Base-by-base conservation (phyloP, 768 basidiomycete genomes). In the Mycena polygramma region DNA sequence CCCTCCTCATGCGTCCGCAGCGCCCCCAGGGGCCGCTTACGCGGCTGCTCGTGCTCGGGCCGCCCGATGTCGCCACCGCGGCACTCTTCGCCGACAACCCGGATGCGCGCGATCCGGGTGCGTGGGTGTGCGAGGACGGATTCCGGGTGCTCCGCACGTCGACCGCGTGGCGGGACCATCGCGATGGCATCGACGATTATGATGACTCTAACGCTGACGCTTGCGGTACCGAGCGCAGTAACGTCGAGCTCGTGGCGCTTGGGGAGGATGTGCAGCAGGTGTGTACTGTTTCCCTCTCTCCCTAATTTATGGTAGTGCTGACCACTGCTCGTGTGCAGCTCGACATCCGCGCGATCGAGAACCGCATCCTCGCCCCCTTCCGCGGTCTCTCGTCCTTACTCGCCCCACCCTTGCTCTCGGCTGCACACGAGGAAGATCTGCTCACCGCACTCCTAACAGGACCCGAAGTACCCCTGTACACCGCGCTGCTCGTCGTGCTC, bases 401-500 rank as follows among this genome's bases (percentile, higher is more conserved):
- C 19, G 59, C 58, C 9, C 64, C 69, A 3, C 63, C 70, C 4
- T 10, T 45, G 22, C 61, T 62, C 20, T 49, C 45, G 0, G 41
- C 57, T 39, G 1, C 26, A 7, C 30, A 57, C 22, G 66, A 62
- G 24, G 37, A 54, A 7, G 63, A 60, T 3, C 70, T 71, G 9
- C 36, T 71, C 1, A 35, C 30, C 5, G 52, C 64, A 0, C 60
- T 71, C 0, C 54, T 71, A 5, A 46, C 48, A 17, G 51, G 58
- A 24, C 37, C 46, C 26, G 61, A 36, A 30, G 52, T 60, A 8
- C 70, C 70, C 37, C 54, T 67, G 3, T 71, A 71, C 48, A 59
- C 65, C 39, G 70, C 65, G 3, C 55, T 71, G 14, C 26, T 70
- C 39, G 63, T 70, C 26, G 49, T 70, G 36, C 52, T n/a, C n/a